Percentiles rank a stretch among this genome's conserved stretches.
phyloP scores from a whole-genome alignment of 2,329 filamentous ascomycete genomes.

The Diaporthe destruens region DNA sequence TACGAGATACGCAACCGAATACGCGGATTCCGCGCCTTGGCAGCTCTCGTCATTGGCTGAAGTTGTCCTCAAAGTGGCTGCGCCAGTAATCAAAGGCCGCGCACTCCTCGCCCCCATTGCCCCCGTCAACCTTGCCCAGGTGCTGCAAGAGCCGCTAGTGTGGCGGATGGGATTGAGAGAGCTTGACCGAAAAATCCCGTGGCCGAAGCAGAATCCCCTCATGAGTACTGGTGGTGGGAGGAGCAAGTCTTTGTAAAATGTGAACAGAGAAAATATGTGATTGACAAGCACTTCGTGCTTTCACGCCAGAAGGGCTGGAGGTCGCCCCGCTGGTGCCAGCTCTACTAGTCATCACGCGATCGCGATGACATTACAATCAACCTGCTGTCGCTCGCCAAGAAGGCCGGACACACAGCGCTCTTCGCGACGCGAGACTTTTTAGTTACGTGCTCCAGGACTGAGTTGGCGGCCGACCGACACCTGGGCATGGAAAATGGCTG shows the following conservation, averaged over 20 bases:
- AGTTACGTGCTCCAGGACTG: constrained; percentile 56
- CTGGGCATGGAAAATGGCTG: constrained; percentile 41
- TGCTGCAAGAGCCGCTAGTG: too few species aligned
- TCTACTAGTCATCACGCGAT: constrained; percentile 68
- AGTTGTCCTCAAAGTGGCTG: not conserved
- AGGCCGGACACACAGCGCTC: constrained; percentile 63
- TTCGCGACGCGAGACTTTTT: constrained; percentile 69
- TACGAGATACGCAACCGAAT: constrained; percentile 1
- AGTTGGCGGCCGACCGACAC: constrained; percentile 65
- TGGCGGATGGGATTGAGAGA: not conserved
- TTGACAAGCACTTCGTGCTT: not conserved
- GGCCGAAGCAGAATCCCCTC: not conserved
- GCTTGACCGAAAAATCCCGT: not conserved
- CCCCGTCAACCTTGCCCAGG: too few species aligned
- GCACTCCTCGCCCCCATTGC: not conserved
- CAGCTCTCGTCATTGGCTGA: not conserved
- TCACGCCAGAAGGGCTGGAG: constrained; percentile 34
- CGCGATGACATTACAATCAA: constrained; percentile 63
- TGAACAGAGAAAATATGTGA: too few species aligned
- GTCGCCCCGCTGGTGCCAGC: constrained; percentile 67
- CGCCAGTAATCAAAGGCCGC: not conserved
- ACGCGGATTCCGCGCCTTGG: not conserved
- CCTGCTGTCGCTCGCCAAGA: constrained; percentile 60
- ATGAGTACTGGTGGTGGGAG: not conserved
- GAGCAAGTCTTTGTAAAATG: not conserved